These are phyloP conservation scores for Ophiobolus disseminans DNA, from an alignment of 2,329 filamentous ascomycete genomes.

Conservation along the genomic window DNA sequence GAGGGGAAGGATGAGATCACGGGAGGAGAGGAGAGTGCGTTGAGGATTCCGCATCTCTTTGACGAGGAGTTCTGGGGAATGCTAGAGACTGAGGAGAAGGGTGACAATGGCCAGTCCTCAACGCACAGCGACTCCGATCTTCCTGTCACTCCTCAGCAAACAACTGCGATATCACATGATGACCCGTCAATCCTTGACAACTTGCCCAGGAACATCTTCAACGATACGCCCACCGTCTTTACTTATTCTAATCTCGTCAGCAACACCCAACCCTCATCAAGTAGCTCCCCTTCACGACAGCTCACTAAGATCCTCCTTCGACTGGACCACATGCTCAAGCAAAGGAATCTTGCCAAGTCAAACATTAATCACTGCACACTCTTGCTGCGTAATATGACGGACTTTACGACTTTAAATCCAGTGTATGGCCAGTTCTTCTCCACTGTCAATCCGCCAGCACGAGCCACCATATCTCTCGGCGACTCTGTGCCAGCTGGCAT, in stretches of 20 bases:
- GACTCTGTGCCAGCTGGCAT: conserved; percentile 65
- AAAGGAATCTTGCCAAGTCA: conserved; percentile 30
- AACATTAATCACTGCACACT: conserved; percentile 61
- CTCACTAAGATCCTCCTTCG: conserved; percentile 49
- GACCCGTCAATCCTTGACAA: conserved; percentile 6
- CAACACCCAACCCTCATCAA: conserved; percentile 6
- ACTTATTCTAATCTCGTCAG: conserved; percentile 52
- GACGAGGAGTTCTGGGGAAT: conserved; percentile 66
- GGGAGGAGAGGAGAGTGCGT: conserved; percentile 26
- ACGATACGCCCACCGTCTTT: conserved; percentile 53
- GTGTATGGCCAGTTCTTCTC: conserved; percentile 78
- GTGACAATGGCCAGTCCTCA: conserved; percentile 7
- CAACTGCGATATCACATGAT: neutral
- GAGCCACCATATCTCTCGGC: conserved; percentile 83
- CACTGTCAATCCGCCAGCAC: conserved; percentile 80
- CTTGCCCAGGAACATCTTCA: conserved; percentile 20
- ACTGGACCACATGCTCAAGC: conserved; percentile 37
- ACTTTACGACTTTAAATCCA: conserved; percentile 77
- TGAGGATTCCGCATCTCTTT: conserved; percentile 69
- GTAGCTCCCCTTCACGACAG: conserved; percentile 34
- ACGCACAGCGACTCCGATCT: neutral
- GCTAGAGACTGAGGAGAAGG: conserved; percentile 25
- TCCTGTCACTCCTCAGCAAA: conserved; percentile 2
- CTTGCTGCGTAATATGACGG: conserved; percentile 77
- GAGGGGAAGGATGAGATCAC: conserved; percentile 52